Evolutionary conservation across 2,329 filamentous ascomycete species (phyloP).

Genomic region (Diplodia intermedia): DNA sequence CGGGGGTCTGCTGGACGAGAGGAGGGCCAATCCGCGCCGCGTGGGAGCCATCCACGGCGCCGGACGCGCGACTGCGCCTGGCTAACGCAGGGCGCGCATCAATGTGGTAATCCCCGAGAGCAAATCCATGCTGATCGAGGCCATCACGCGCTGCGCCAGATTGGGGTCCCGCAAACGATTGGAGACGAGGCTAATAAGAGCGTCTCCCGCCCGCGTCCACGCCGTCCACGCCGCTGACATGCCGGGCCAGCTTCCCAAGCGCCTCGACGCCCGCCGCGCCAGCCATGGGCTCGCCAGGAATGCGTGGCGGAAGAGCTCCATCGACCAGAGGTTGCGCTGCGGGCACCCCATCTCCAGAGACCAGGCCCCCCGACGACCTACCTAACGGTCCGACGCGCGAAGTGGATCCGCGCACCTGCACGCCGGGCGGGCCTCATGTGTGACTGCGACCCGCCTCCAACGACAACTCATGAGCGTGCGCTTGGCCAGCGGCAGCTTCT

Average conservation of each 20-base stretch:
- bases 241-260: not conserved
- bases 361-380: constrained; percentile 16
- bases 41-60: constrained; percentile 12
- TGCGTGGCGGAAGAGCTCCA: not conserved
- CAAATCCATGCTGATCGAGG: constrained; percentile 25
- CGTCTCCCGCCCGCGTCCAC: constrained; percentile 7
- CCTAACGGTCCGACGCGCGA: constrained; percentile 32
- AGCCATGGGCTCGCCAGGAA: not conserved
- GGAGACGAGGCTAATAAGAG: constrained; percentile 21
- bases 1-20: constrained; percentile 21
- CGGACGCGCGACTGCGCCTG: constrained; percentile 15
- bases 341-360: constrained; percentile 13
- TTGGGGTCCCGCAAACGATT: constrained; percentile 11
- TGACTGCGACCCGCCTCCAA: constrained; percentile 11
- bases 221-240: constrained; percentile 12
- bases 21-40: constrained; percentile 12
- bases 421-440: constrained; percentile 9
- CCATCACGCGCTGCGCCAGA: constrained; percentile 30
- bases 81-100: constrained; percentile 26
- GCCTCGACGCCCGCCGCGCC: not conserved
- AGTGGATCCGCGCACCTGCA: constrained; percentile 17
- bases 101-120: constrained; percentile 25
- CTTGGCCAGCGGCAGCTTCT: not conserved
- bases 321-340: constrained; percentile 7
- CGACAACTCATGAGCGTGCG: no score